Evolutionary conservation across 2,329 filamentous ascomycete species (phyloP).

Genomic region (Aspergillus novoparasiticus): DNA sequence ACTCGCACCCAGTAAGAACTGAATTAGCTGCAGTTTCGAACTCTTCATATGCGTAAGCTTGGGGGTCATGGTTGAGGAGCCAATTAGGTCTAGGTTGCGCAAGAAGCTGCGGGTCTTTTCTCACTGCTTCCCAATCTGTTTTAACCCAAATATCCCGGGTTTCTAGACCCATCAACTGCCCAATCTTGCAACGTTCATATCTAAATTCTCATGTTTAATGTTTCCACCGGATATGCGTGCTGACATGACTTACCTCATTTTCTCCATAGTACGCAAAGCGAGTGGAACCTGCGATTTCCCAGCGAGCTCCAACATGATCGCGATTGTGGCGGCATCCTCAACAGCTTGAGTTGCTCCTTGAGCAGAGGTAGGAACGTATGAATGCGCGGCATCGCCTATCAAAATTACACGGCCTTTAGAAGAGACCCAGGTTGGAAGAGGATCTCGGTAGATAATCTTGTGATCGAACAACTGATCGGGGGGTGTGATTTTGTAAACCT

Average conservation of each 20-base stretch:
- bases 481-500: too few species aligned
- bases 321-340: neutral
- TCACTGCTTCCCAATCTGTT: neutral
- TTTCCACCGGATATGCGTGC: neutral
- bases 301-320: neutral
- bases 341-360: too few species aligned
- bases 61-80: neutral
- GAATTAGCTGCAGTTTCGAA: neutral
- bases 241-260: neutral
- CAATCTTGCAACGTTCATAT: neutral
- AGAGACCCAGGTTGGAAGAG: too few species aligned
- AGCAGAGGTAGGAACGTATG: too few species aligned
- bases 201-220: neutral
- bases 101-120: neutral
- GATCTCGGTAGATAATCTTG: too few species aligned
- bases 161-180: neutral
- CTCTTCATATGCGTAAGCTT: neutral
- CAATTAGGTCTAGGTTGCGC: neutral
- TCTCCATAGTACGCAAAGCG: neutral
- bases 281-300: neutral
- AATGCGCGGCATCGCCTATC: too few species aligned
- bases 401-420: too few species aligned
- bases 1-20: neutral
- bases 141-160: neutral
- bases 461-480: too few species aligned